Percentiles rank a stretch among this genome's conserved stretches.
phyloP scores from a whole-genome alignment of 129 eudicot genomes.

The Daucus carota region DNA sequence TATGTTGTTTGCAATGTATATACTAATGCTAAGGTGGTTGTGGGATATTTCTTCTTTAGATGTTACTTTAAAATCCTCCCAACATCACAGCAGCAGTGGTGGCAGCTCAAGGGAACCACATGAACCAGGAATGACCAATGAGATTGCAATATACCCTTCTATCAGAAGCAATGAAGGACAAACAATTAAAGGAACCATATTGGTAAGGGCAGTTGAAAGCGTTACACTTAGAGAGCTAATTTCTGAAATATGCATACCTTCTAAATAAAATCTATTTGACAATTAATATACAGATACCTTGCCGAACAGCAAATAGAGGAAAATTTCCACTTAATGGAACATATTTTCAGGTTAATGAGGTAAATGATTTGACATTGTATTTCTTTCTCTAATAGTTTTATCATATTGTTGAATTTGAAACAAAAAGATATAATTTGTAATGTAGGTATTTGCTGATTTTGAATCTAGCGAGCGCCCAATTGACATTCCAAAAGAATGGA shows the following conservation, averaged over 20 bases:
- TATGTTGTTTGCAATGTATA: not conserved
- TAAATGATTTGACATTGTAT: not conserved
- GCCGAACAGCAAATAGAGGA: slow-evolving; percentile 41
- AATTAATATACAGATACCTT: slow-evolving; percentile 30
- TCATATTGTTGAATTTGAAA: not conserved
- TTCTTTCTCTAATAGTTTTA: not conserved
- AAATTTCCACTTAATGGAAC: slow-evolving; percentile 50
- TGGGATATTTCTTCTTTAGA: slow-evolving; percentile 8
- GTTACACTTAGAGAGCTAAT: not conserved
- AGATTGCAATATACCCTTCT: slow-evolving; percentile 14
- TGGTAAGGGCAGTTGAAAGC: slow-evolving; percentile 23
- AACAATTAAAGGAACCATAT: slow-evolving; percentile 29
- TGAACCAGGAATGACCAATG: slow-evolving; percentile 8
- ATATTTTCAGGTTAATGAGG: slow-evolving; percentile 50
- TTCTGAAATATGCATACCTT: not conserved
- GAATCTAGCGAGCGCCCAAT: slow-evolving; percentile 47
- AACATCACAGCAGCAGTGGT: not conserved
- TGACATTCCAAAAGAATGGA: slow-evolving; percentile 36
- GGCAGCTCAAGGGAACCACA: not conserved
- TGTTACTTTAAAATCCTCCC: not conserved
- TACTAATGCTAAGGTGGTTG: not conserved
- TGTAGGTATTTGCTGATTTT: slow-evolving; percentile 70
- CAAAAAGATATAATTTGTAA: slow-evolving; percentile 19
- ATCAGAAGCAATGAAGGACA: not conserved
- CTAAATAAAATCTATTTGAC: not conserved